phyloP scores from a whole-genome alignment of 257 asterid species.

The Rhazya stricta region DNA sequence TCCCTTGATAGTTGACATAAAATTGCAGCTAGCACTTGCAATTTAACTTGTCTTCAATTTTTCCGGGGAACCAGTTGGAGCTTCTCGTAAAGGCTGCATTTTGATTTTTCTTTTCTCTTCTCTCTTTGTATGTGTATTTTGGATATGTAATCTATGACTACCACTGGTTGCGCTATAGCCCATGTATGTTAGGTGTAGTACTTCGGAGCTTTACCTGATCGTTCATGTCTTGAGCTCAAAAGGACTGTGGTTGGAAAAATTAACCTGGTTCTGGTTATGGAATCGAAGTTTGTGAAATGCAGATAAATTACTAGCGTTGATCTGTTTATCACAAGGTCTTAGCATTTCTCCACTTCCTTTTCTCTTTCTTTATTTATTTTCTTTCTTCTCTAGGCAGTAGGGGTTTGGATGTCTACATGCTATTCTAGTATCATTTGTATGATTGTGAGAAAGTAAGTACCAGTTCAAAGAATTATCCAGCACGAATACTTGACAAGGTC shows the following conservation, averaged over 20 bases:
- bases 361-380: too few species aligned
- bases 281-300: not conserved
- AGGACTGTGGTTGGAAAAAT: not conserved
- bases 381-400: not conserved
- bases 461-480: constrained; percentile 24
- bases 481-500: constrained; percentile 10
- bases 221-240: not conserved
- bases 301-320: not conserved
- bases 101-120: not conserved
- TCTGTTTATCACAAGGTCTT: not conserved
- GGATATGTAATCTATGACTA: not conserved
- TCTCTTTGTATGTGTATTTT: too few species aligned
- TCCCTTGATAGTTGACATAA: not conserved
- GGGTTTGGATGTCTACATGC: not conserved
- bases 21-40: not conserved
- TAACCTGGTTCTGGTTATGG: not conserved
- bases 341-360: not conserved
- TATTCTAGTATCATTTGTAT: not conserved
- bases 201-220: not conserved
- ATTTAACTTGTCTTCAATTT: not conserved
- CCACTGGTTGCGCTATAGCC: not conserved
- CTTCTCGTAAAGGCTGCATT: not conserved
- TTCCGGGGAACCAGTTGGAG: not conserved
- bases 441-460: constrained; percentile 14
- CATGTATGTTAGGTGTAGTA: not conserved